Base-by-base conservation (phyloP, 2,329 filamentous ascomycete species). In the Microcera coccophila region DNA sequence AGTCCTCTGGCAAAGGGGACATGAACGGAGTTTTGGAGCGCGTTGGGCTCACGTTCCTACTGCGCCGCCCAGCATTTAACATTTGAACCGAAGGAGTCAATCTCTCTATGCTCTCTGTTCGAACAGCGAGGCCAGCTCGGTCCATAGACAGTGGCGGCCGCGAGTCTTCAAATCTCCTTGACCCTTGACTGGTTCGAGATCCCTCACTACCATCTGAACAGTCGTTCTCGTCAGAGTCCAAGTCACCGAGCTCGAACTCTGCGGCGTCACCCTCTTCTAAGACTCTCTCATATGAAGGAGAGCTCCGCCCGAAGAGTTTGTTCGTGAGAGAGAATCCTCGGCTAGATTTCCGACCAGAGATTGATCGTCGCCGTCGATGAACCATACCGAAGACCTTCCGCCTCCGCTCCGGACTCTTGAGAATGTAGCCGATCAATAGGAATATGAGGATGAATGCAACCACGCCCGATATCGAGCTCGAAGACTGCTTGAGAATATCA, bases 71-170 rank as follows among this genome's bases (percentile, higher is more conserved):
- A 2, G 76, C 76, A 38, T 71, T 75, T 47, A 79, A 62, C 67
- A 76, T 72, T 44, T 76, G 73, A 18, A 75, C 52, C 8, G 70
- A 76, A 12, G 79, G 75, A 14, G 77, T 73, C 28, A 96, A 66
- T 44, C 87, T 76, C 61, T 97, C 93, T 40, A 89, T 75, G 61
- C 89, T 95, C 61, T 96, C 91, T 0, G 87, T 94, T 53, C 91
- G 74, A 3, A 89, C 79, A 41, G 87, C 82, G 50, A 96, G 63
- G 2, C 90, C 90, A 36, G 79, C 82, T 29, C 89, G 70, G 52
- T 83, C 79, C 58, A 84, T 73, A 4, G 73, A 73, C 40, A 69
- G 73, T 14, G 59, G 54, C 12, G 60, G 57, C 19, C 65, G 63
- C 12, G 66, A 45, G 28, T 72, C 70, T 28, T 82, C 79, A 36